Base-by-base conservation (phyloP, 495 filamentous ascomycete species). In the Clavariopsis aquatica region DNA sequence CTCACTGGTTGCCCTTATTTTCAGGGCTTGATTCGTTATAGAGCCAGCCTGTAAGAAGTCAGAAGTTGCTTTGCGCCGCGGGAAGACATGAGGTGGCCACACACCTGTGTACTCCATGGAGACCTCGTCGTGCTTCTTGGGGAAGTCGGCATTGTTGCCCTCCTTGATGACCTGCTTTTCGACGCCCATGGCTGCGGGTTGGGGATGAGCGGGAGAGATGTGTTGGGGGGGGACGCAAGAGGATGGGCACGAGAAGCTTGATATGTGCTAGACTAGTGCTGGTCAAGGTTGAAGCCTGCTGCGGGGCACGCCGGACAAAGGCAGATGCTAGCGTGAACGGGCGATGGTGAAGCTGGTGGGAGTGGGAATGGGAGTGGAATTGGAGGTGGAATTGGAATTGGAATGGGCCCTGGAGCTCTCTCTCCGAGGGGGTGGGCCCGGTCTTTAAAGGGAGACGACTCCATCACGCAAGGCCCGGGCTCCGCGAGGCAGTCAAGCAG, bases 91-190 rank as follows among this genome's bases (percentile, higher is more conserved):
- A 43, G 6, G 64, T 1, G 27, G 20, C 15, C n/a, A 15, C 13
- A 19, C 60, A 68, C 65, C 65, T 34, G 67, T 70, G 61, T 72
- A 72, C 49, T 69, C 66, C 63, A 70, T 66, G 15, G 59, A 49
- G 12, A 72, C 70, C 17, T 53, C 57, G 57, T 72, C 67, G 27
- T 57, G 43, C 45, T 64, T 64, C 55, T 64, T 64, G 52, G 70
- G 67, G 51, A 62, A 45, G 57, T 67, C 60, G 43, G 47, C 49
- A 23, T 60, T 67, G 38, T 72, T 72, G 62, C 70, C 70, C 12
- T 8, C 0, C 28, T 52, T 60, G 43, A 68, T 15, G 43, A 65
- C 51, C 13, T 52, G 15, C 52, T 70, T 72, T 17, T 57, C 46
- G 55, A 72, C 70, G 26, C 67, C 70, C 69, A 72, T 72, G 38